Base-by-base conservation (phyloP, 2,329 filamentous ascomycete species). In the Aspergillus quadricinctus region DNA sequence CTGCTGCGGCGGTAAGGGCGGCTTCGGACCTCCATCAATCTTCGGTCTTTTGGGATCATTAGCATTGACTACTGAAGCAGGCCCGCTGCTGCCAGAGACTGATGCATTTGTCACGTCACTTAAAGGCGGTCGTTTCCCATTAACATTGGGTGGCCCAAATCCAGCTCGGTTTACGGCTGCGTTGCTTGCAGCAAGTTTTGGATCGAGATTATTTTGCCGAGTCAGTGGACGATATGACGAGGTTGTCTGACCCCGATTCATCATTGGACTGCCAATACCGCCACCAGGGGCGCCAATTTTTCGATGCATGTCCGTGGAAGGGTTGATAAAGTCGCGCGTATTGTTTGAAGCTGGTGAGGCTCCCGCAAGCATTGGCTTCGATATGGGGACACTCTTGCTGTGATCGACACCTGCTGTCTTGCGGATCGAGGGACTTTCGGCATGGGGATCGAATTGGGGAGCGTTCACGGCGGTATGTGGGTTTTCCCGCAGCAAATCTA, bases 361-460 rank as follows among this genome's bases (percentile, higher is more conserved):
- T 9, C 61, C 51, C 4, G 66, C 50, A 6, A 73, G 57, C 69
- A 73, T 74, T 7, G 71, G 71, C 59, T 81, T 83, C 3, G 81
- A 82, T 1, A 96, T 76, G 0, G 92, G 90, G 52, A 88, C 87
- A 4, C 89, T 92, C 52, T 84, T 87, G 23, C 77, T 85, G 68
- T 95, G 90, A 66, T 97, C 91, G 41, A 97, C 83, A 2, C 92
- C 92, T 0, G 89, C 88, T 0, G 93, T 97, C 69, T 93, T 92
- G 59, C 90, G 85, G 68, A 96, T 92, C 0, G 92, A 94, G 0
- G 92, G 92, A 59, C 87, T 90, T 66, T 92, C 88, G 5, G 85
- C 81, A 56, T 86, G 86, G 2, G 88, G 88, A 64, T 92, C 88
- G 71, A 92, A 93, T 25, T 80, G 77, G 11, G 84, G 78, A 4